Percentiles rank a stretch among this genome's conserved stretches.
phyloP scores from a whole-genome alignment of 2,329 filamentous ascomycete species.

The Salinomyces thailandicus region DNA sequence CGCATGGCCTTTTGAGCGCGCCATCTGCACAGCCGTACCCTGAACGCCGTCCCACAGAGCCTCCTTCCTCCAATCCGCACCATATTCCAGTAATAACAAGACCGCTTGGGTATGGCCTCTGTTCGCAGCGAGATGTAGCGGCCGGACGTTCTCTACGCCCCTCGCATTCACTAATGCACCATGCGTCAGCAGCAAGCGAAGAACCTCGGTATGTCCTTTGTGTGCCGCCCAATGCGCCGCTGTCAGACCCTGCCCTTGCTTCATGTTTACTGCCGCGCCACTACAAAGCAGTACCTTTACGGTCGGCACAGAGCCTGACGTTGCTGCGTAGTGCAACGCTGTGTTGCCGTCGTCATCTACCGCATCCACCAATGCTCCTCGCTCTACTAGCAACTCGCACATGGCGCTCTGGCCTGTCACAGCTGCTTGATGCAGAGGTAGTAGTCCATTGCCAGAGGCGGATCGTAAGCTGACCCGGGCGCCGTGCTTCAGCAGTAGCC shows the following conservation, averaged over 20 bases:
- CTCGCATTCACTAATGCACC: conserved; percentile 14
- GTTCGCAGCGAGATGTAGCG: conserved; percentile 19
- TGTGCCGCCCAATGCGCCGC: conserved; percentile 21
- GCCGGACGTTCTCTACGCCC: conserved; percentile 14
- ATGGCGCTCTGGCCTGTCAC: conserved; percentile 21
- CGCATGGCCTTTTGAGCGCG: conserved; percentile 16
- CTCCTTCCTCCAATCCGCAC: conserved; percentile 7
- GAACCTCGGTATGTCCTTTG: conserved; percentile 19
- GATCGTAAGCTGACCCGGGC: conserved; percentile 18
- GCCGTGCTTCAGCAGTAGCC: conserved; percentile 18
- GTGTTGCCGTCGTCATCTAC: conserved; percentile 19
- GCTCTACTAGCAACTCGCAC: conserved; percentile 20
- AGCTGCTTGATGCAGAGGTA: conserved; percentile 22
- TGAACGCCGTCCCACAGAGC: conserved; percentile 17
- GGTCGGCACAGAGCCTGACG: conserved; percentile 12
- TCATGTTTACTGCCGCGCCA: conserved; percentile 14
- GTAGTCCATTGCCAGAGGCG: conserved; percentile 11
- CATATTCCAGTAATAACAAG: conserved; percentile 14
- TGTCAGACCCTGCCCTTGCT: conserved; percentile 17
- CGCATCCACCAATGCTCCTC: conserved; percentile 19
- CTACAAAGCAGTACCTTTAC: conserved; percentile 14
- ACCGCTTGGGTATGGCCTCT: conserved; percentile 16
- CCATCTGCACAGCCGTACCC: conserved; percentile 20
- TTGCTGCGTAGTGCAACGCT: conserved; percentile 21
- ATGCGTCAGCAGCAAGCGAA: conserved; percentile 13